Evolutionary conservation across 768 basidiomycete genomes (phyloP).

Genomic region (Suillus placidus): DNA sequence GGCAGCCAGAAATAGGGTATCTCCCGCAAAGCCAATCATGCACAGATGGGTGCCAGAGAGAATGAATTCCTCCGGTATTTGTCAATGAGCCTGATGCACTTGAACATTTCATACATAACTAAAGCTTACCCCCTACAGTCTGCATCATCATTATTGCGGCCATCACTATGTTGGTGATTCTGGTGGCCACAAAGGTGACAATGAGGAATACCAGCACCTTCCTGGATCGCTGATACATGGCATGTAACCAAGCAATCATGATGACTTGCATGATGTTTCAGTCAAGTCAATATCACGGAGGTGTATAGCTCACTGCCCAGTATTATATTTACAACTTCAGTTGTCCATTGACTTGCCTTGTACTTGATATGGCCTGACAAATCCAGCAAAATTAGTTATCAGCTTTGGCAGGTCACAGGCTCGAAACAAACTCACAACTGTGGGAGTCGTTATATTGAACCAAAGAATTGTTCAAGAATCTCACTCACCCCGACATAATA

Average conservation of each 20-base stretch:
- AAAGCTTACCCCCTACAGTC: background rate
- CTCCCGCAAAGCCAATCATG: rapidly evolving
- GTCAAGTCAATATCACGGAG: background rate
- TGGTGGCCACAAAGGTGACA: background rate
- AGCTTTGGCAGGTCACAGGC: background rate
- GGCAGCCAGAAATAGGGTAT: background rate
- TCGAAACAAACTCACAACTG: background rate
- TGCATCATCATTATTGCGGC: rapidly evolving
- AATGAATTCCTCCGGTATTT: background rate
- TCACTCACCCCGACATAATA: background rate
- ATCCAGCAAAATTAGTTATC: background rate
- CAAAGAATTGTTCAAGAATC: background rate
- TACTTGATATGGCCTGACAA: background rate
- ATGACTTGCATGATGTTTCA: background rate
- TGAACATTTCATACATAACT: background rate
- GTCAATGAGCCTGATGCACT: background rate
- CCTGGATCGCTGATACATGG: background rate
- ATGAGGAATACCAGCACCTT: background rate
- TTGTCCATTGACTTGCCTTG: rapidly evolving
- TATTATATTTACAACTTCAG: rapidly evolving
- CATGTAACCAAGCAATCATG: background rate
- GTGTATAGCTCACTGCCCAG: background rate
- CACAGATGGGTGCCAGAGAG: background rate
- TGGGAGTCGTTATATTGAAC: background rate
- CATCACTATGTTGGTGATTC: background rate